Evolutionary conservation across 495 filamentous ascomycete species (phyloP).

Genomic region (Penicillium fimorum): DNA sequence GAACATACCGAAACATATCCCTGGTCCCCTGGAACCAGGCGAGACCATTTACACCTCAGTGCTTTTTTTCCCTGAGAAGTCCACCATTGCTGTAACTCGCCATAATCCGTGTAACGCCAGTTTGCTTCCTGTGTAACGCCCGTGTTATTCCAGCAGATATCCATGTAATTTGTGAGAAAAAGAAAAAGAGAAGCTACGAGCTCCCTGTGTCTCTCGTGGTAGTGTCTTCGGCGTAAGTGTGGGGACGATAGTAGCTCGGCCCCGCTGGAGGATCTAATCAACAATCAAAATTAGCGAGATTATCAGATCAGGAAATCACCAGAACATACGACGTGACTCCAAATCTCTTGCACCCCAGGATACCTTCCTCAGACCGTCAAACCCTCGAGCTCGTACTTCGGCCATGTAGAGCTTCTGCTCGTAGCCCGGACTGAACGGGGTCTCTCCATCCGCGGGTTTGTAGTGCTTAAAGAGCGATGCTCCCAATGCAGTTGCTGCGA

Average conservation of each 20-base stretch:
- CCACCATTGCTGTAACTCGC: background rate
- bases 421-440: constrained; percentile 20
- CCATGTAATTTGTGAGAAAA: constrained; percentile 12
- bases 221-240: constrained; percentile 8
- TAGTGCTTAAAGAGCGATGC: constrained; percentile 37
- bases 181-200: constrained; percentile 1
- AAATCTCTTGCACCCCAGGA: constrained; percentile 25
- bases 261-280: constrained; percentile 18
- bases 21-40: background rate
- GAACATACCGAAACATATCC: background rate
- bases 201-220: constrained; percentile 5
- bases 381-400: constrained; percentile 34
- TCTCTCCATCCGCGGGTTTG: constrained; percentile 22
- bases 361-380: constrained; percentile 28
- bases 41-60: background rate
- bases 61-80: background rate
- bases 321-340: constrained; percentile 36
- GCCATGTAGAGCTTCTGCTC: constrained; percentile 45
- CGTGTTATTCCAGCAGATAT: background rate
- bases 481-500: constrained; percentile 34
- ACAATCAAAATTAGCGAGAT: constrained; percentile 1
- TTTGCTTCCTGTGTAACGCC: background rate
- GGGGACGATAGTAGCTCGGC: constrained; percentile 17
- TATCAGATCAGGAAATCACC: background rate
- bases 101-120: constrained; percentile 4